Evolutionary conservation across 345 rosid species (phyloP).

Genomic region (Eutrema yunnanense): DNA sequence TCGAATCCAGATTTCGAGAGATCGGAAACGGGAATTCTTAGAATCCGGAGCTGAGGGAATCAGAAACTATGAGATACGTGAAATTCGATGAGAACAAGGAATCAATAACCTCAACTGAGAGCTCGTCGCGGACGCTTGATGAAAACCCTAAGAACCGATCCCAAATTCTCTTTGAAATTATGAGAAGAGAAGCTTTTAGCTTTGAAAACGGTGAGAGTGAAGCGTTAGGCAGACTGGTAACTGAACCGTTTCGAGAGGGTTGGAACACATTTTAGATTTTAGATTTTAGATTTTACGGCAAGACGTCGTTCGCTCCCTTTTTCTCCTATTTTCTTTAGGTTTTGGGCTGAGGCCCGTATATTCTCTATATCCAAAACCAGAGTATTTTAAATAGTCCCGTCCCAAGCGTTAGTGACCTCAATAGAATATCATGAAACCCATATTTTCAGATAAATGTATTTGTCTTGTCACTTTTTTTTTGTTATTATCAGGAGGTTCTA

Average conservation of each 20-base stretch:
- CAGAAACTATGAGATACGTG: background rate
- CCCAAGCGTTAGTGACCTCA: too few species aligned
- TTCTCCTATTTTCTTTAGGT: background rate
- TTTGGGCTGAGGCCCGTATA: too few species aligned
- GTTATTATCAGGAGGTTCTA: too few species aligned
- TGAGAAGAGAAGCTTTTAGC: background rate
- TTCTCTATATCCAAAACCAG: too few species aligned
- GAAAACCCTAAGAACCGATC: conserved; percentile 20
- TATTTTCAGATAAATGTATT: too few species aligned
- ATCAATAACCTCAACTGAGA: conserved; percentile 4
- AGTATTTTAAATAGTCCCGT: too few species aligned
- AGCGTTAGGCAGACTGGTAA: background rate
- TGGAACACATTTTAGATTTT: background rate
- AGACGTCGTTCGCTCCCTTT: background rate
- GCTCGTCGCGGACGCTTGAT: background rate
- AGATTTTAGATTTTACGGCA: background rate
- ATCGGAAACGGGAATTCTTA: background rate
- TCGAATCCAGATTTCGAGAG: background rate
- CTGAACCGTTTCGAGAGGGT: conserved; percentile 4
- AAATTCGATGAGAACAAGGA: background rate
- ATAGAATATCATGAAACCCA: background rate
- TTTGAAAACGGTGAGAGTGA: background rate
- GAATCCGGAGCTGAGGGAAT: background rate
- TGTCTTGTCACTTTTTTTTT: too few species aligned
- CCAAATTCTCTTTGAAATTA: background rate